Evolutionary conservation across 805 yeast species (phyloP).

Genomic region (Diddensiella transvaalensis): DNA sequence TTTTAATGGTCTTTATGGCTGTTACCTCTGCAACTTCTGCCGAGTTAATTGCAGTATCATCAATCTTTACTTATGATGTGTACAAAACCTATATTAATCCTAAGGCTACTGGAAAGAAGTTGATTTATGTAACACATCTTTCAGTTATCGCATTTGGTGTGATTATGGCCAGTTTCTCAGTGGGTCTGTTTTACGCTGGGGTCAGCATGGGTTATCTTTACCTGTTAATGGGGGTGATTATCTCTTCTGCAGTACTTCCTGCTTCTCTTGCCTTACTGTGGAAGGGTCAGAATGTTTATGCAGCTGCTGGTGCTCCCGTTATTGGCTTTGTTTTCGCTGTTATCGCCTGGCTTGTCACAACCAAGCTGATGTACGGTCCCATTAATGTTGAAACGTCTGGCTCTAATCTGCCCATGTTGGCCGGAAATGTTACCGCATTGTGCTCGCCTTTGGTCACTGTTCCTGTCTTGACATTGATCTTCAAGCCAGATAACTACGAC

Average conservation of each 20-base stretch:
- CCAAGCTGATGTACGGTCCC: constrained; percentile 41
- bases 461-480: constrained; percentile 60
- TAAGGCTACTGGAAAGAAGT: constrained; percentile 65
- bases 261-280: constrained; percentile 68
- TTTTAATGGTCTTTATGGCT: constrained; percentile 83
- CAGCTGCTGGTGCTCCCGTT: constrained; percentile 75
- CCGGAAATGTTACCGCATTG: constrained; percentile 82
- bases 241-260: constrained; percentile 83
- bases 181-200: constrained; percentile 76
- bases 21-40: constrained; percentile 91
- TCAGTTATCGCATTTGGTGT: constrained; percentile 59
- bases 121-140: constrained; percentile 65
- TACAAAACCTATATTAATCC: constrained; percentile 81
- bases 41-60: constrained; percentile 82
- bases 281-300: constrained; percentile 55
- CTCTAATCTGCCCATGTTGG: constrained; percentile 81
- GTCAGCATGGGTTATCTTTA: constrained; percentile 85
- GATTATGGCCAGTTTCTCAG: constrained; percentile 76
- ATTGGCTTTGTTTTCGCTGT: constrained; percentile 72
- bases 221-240: constrained; percentile 84
- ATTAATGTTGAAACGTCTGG: constrained; percentile 71
- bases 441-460: constrained; percentile 64
- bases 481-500: constrained; percentile 71
- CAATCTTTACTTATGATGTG: constrained; percentile 80
- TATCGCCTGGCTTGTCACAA: constrained; percentile 55